These are phyloP conservation scores for Leptographium lundbergii DNA, from an alignment of 2,329 filamentous ascomycete species.

Conservation along the genomic window DNA sequence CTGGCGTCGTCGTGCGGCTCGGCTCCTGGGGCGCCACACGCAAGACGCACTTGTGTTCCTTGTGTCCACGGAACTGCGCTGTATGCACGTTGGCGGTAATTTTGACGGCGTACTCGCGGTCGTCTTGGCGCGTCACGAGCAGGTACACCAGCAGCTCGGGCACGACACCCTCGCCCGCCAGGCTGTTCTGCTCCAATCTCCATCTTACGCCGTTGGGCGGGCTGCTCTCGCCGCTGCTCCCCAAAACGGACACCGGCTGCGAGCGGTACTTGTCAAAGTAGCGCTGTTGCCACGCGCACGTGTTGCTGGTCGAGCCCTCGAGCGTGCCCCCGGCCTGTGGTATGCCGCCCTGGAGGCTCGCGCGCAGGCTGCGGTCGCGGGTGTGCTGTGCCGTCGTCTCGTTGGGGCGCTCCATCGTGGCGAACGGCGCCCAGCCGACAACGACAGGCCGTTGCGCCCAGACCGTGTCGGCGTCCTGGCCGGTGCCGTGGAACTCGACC, in stretches of 20 bases:
- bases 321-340: background rate
- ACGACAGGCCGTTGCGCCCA: slow-evolving; percentile 1
- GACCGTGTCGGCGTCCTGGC: background rate
- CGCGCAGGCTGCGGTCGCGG: background rate
- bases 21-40: background rate
- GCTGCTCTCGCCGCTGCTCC: background rate
- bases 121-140: slow-evolving; percentile 4
- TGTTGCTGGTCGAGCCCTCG: background rate
- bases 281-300: background rate
- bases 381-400: slow-evolving; percentile 1
- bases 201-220: background rate
- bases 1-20: background rate
- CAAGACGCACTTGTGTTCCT: background rate
- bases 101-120: slow-evolving; percentile 4
- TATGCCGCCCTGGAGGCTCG: background rate
- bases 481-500: background rate
- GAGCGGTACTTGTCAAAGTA: slow-evolving; percentile 4
- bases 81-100: slow-evolving; percentile 1
- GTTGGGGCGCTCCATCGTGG: background rate
- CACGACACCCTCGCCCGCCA: background rate
- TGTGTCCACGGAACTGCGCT: background rate
- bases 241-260: background rate
- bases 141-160: slow-evolving; percentile 5
- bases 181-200: slow-evolving; percentile 3
- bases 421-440: slow-evolving; percentile 7